Evolutionary conservation across 2,329 filamentous ascomycete species (phyloP), one percentile per base, ranked within the genome.

Genomic region (Beauveria pseudobassiana): DNA sequence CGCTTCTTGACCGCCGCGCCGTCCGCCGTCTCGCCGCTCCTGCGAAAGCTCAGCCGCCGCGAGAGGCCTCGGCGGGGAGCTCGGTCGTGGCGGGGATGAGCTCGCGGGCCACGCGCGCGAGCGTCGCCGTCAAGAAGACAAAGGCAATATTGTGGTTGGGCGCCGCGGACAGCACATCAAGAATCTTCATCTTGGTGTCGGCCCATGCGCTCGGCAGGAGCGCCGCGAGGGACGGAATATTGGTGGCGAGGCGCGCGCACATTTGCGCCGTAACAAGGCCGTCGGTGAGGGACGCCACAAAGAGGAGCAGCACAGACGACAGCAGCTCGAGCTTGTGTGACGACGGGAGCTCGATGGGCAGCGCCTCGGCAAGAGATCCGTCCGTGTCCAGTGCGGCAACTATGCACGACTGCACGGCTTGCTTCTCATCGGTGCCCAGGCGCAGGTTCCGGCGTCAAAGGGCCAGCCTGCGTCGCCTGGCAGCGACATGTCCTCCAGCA

Each of bases 91-190:
- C 26, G 67, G 80, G 46, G 70, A 72, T 73, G 6, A 86, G 72
- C 60, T 86, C 83, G 0, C 75, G 71, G 1, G 79, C 76, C 1
- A 84, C 75, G 4, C 80, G 78, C 2, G 79, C 75, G 1, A 97
- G 80, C 74, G 92, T 93, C 9, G 90, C 87, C 0, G 88, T 91
- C 18, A 97, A 77, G 65, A 97, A 92, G 2, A 96, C 89, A 69
- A 97, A 96, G 0, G 89, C 89, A 61, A 96, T 93, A 70, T 91
- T 95, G 74, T 96, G 89, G 55, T 88, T 87, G 0, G 91, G 89
- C 0, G 85, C 82, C 2, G 82, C 78, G 0, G 88, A 83, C 2
- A 97, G 80, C 2, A 88, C 82, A 66, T 97, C 93, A 5, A 96
- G 83, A 1, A 95, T 72, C 3, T 75, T 70, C 0, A 74, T 74